These are phyloP conservation scores for Retiboletus fuscus DNA, from an alignment of 1,284 basidiomycete species.

Conservation along the genomic window DNA sequence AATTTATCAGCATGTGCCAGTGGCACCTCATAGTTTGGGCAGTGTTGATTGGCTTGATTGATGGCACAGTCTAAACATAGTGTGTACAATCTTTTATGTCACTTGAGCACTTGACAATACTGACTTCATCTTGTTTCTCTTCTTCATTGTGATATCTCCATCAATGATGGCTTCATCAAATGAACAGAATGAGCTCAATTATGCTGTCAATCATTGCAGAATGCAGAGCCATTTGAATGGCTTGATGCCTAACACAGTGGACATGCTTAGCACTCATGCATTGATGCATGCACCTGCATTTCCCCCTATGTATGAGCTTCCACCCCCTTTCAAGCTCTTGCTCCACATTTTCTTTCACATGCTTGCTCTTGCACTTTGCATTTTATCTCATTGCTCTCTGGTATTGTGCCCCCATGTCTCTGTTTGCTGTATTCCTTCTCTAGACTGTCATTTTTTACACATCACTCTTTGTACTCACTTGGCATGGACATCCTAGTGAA, in stretches of 20 bases:
- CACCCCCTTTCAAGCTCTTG: conserved; percentile 54
- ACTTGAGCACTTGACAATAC: conserved; percentile 26
- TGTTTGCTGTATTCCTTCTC: conserved; percentile 74
- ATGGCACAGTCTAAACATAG: conserved; percentile 72
- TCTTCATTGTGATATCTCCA: conserved; percentile 17
- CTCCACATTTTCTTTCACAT: conserved; percentile 68
- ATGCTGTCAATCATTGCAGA: conserved; percentile 58
- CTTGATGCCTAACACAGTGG: conserved; percentile 64
- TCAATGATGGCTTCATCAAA: conserved; percentile 30
- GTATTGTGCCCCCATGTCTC: conserved; percentile 61
- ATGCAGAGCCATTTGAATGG: conserved; percentile 55
- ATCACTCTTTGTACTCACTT: conserved; percentile 64
- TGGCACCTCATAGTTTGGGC: conserved; percentile 64
- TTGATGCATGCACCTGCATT: conserved; percentile 50
- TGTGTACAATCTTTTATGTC: conserved; percentile 53
- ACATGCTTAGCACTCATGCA: conserved; percentile 60
- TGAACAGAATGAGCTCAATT: conserved; percentile 75
- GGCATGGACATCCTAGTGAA: conserved; percentile 64
- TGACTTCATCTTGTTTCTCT: conserved; percentile 31
- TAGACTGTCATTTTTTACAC: conserved; percentile 71
- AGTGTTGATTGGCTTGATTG: conserved; percentile 82
- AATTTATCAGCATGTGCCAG: conserved; percentile 51
- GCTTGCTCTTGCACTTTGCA: conserved; percentile 67
- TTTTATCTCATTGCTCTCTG: conserved; percentile 71
- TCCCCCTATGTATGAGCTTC: conserved; percentile 52